Evolutionary conservation across 352 stramenopile species (phyloP), one percentile per base, ranked within the genome.

Genomic region (Globisporangium lucens): DNA sequence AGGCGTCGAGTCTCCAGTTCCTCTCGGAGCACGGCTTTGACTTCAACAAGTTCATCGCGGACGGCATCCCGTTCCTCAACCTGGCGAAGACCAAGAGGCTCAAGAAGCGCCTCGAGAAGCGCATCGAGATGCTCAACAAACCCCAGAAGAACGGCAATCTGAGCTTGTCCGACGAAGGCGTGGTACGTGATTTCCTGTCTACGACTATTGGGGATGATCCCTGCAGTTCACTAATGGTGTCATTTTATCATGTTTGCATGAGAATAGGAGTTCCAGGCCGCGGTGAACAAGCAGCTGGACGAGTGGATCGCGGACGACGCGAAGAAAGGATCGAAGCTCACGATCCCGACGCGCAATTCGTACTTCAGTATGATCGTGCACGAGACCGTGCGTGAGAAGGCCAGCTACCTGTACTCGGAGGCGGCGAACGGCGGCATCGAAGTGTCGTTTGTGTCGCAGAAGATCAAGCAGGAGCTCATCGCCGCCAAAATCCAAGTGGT

Each of bases 41-140:
- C 65, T 95, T 95, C 52, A 94, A 93, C 75, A 92, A 91, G 70
- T 91, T 90, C 63, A 93, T 95, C 67, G 71, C 69, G 22, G 82
- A 95, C n/a, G 87, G 87, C 62, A 92, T 95, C 65, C 76, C 82
- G 30, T 94, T 92, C 64, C 69, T 93, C 30, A 88, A 87, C 52
- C 65, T 90, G 17, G 61, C 72, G 41, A 83, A 83, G 63, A 85
- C 79, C n/a, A 53, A 75, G 2, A 36, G 17, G 13, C 80, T 91
- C 65, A 76, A 82, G 65, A 84, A 89, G 57, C 74, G 69, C 1
- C 69, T 90, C 29, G 69, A 93, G 55, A 75, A 76, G 49, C 77
- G 76, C 4, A 85, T 93, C 51, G 79, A 90, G 41, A 83, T 73
- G 55, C 73, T 91, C 0, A 80, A 66, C 7, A 91, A 82, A 57